Base-by-base conservation (phyloP, 2,329 filamentous ascomycete genomes). In the Cladorrhinum sp. region DNA sequence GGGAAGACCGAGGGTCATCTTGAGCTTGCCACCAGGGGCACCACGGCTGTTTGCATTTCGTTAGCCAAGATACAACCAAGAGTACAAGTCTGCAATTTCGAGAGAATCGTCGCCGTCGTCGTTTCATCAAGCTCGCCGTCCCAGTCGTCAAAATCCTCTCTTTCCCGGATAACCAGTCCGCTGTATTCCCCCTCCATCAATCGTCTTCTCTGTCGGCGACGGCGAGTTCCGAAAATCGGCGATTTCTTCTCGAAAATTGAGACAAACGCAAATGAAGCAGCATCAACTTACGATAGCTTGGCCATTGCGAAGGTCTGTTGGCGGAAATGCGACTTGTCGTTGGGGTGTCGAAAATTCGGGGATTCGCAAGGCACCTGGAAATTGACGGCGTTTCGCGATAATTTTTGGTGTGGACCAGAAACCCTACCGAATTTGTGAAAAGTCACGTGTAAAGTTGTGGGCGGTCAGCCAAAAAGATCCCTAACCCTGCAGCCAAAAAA, bases 1-100 rank as follows among this genome's bases (percentile, higher is more conserved):
- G 83, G 95, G 95, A 76, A 99, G 92, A 97, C 92, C 95, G 82
- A 99, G 92, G 81, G 95, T 97, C 95, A 99, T 99, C 91, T 96
- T 98, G 77, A 98, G 91, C 91, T 99, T 99, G 91, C 96, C 96
- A 88, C 95, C 95, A 77, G 93, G 90, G 86, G 92, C 90, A 90
- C 90, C 91, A 87, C 92, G 85, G 69, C 85, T 88, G 72, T 71
- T 68, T 58, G 53, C 55, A 63, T 55, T 60, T 63, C 62, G 74
- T 78, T 70, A 78, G 75, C 71, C 25, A 45, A 25, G 38, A n/a
- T 23, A 7, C 16, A 32, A 36, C 13, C 36, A 18, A 41, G 2
- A 13, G 12, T 54, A 18, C 32, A 20, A 36, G 50, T 4, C 24
- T 10, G 45, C 36, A 10, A 18, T 58, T 58, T 38, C 29, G 53